phyloP scores from a whole-genome alignment of 2,329 filamentous ascomycete species.

The Paecilomyces fulvus region DNA sequence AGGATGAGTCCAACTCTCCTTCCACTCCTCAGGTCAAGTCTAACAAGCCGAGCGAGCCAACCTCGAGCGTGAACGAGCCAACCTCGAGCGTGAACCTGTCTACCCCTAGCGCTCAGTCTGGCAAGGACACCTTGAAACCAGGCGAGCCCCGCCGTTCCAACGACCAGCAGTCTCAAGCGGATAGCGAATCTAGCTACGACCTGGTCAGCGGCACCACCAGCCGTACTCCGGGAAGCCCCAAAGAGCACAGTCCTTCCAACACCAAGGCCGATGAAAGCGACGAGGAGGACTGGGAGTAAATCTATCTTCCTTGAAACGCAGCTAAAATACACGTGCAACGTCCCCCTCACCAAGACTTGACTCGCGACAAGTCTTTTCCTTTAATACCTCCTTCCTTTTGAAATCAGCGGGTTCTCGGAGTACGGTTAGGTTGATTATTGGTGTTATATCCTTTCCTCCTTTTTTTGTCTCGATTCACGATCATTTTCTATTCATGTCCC shows the following conservation, averaged over 20 bases:
- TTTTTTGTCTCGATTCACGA: not conserved
- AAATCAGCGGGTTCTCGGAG: not conserved
- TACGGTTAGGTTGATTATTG: not conserved
- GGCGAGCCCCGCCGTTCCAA: slow-evolving; percentile 62
- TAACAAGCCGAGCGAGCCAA: slow-evolving; percentile 25
- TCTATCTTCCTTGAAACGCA: not conserved
- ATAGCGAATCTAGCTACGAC: slow-evolving; percentile 94
- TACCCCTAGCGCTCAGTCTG: slow-evolving; percentile 23
- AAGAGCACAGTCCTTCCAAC: slow-evolving; percentile 36
- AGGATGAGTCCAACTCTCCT: slow-evolving; percentile 41
- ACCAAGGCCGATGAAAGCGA: slow-evolving; percentile 52
- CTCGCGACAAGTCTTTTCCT: not conserved
- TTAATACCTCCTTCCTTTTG: not conserved
- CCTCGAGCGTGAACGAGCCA: slow-evolving; percentile 12
- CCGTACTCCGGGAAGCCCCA: slow-evolving; percentile 61
- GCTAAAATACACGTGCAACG: not conserved
- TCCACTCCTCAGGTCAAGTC: slow-evolving; percentile 35
- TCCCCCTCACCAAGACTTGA: not conserved
- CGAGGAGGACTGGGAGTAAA: slow-evolving; percentile 69
- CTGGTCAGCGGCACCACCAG: slow-evolving; percentile 76
- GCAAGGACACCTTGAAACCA: slow-evolving; percentile 49
- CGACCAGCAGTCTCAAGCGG: slow-evolving; percentile 81
- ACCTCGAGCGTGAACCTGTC: slow-evolving; percentile 10
- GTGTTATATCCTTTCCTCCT: slow-evolving; percentile 1
- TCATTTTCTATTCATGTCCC: not conserved